Conservation (phyloP, 306 rosid genomes). For the Hippophae gyantsensis region DNA sequence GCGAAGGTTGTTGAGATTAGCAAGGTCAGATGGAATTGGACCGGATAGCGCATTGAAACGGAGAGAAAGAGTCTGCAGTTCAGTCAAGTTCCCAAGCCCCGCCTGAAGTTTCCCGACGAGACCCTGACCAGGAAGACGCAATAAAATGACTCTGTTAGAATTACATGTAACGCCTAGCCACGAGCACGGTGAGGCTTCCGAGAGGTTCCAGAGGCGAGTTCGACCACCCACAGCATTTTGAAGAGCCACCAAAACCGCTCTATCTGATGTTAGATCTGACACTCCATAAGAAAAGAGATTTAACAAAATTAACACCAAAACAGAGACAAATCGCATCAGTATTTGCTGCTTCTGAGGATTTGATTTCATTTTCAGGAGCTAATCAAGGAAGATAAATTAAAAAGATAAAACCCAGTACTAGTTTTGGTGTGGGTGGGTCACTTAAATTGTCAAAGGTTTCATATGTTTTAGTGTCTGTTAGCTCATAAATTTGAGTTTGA, state of each 20-base stretch:
- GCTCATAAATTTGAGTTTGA: too few species aligned
- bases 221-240: conserved; percentile 48
- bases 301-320: not conserved
- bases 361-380: too few species aligned
- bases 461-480: too few species aligned
- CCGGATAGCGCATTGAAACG: conserved; percentile 56
- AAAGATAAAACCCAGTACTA: too few species aligned
- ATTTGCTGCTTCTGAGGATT: not conserved
- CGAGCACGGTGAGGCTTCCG: conserved; percentile 32
- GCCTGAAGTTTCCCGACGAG: conserved; percentile 49
- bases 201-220: conserved; percentile 39
- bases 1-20: conserved; percentile 23
- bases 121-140: conserved; percentile 58
- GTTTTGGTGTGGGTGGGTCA: too few species aligned
- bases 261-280: conserved; percentile 62
- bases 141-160: conserved; percentile 28
- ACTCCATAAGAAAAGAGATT: conserved; percentile 10
- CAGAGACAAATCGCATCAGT: not conserved
- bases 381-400: too few species aligned
- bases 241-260: conserved; percentile 34
- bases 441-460: too few species aligned
- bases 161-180: conserved; percentile 60
- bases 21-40: conserved; percentile 46
- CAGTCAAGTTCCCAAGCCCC: conserved; percentile 72
- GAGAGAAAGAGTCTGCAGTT: conserved; percentile 53